Evolutionary conservation across 352 stramenopile species (phyloP).

Genomic region (Globisporangium abappressorium): DNA sequence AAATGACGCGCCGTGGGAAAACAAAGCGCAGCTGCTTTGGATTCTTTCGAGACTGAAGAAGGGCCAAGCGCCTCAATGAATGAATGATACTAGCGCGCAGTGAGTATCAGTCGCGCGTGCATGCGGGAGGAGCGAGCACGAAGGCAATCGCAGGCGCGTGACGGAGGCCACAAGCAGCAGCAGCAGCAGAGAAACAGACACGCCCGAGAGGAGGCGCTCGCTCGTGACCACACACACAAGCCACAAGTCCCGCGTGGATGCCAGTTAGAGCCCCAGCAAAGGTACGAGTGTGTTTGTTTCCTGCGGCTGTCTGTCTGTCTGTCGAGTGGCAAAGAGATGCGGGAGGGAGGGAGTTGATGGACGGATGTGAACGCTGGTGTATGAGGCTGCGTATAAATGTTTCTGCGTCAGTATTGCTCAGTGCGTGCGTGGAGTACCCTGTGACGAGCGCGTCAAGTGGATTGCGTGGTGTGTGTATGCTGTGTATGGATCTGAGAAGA

Average conservation of each 20-base stretch:
- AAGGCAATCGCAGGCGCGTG: neutral
- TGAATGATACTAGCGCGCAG: neutral
- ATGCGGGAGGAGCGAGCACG: conserved; percentile 1
- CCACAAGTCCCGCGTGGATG: neutral
- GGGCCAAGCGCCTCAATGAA: conserved; percentile 5
- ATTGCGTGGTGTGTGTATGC: neutral
- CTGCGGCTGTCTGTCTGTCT: neutral
- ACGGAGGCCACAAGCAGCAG: neutral
- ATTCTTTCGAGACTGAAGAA: conserved; percentile 6
- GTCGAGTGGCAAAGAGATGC: neutral
- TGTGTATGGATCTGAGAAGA: neutral
- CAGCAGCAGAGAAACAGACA: neutral
- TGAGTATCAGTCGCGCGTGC: neutral
- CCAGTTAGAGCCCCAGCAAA: neutral
- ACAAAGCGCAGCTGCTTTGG: conserved; percentile 3
- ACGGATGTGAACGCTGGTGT: neutral
- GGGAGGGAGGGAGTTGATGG: no score
- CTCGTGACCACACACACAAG: neutral
- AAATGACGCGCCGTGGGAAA: neutral
- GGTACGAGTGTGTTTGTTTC: neutral
- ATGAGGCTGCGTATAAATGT: neutral
- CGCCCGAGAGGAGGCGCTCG: neutral
- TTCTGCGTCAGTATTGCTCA: neutral
- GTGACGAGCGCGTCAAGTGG: neutral
- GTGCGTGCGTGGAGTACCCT: neutral